A percentile compares a stretch with the other conserved stretches of the same genome.
These are phyloP conservation scores for Pythium diclinum DNA, from an alignment of 352 stramenopile species.

Conservation along the genomic window DNA sequence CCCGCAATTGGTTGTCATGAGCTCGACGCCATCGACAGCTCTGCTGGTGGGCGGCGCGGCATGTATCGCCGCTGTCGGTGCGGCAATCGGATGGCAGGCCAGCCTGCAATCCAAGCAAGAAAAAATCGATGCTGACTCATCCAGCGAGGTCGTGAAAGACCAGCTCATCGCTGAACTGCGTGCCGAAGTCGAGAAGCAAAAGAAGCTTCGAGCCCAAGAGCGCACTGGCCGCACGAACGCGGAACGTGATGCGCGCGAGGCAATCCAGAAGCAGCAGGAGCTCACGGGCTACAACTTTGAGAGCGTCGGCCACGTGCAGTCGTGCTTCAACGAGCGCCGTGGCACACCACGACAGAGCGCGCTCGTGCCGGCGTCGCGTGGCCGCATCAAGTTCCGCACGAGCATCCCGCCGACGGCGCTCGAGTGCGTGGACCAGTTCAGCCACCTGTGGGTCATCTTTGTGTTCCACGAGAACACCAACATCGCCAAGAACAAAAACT, in stretches of 20 bases:
- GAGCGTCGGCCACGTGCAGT: conserved; percentile 67
- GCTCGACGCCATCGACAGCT: not conserved
- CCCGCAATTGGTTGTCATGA: conserved; percentile 5
- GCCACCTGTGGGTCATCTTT: conserved; percentile 89
- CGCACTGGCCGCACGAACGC: conserved; percentile 68
- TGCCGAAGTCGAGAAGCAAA: conserved; percentile 66
- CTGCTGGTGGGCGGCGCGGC: conserved; percentile 18
- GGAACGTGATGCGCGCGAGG: conserved; percentile 59
- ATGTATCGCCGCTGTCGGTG: conserved; percentile 20
- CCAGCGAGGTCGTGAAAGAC: conserved; percentile 24
- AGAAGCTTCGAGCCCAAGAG: conserved; percentile 68
- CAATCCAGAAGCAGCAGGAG: conserved; percentile 65
- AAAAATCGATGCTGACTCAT: not conserved
- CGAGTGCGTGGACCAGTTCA: conserved; percentile 83
- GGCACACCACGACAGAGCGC: conserved; percentile 80
- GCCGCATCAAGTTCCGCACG: conserved; percentile 73
- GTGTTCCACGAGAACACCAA: conserved; percentile 92
- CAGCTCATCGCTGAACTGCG: conserved; percentile 45
- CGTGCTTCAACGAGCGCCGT: conserved; percentile 84
- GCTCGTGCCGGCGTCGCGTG: conserved; percentile 61
- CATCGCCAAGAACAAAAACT: conserved; percentile 39
- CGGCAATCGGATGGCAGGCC: conserved; percentile 22
- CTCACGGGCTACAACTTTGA: conserved; percentile 65
- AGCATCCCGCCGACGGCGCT: conserved; percentile 71
- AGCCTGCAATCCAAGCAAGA: conserved; percentile 5